Percentiles rank a stretch among this genome's conserved stretches.
Conservation (phyloP, 768 basidiomycete species). For the Rubroboletus pulcherrimus region DNA sequence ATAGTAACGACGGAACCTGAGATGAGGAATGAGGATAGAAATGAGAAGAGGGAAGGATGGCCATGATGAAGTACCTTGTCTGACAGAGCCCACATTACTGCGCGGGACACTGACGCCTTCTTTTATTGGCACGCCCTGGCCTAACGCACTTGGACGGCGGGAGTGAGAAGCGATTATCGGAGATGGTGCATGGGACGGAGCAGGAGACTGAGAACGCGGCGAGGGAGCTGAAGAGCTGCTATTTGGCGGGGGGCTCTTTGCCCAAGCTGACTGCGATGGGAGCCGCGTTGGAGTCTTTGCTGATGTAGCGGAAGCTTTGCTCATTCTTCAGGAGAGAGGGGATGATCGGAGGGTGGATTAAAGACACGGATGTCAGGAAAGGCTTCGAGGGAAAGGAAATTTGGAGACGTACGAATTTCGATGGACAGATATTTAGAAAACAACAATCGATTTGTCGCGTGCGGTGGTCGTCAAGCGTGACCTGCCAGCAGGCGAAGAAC, state of each 20-base stretch:
- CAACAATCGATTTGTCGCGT: conserved; percentile 54
- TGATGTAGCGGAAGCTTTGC: conserved; percentile 80
- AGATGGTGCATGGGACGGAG: conserved; percentile 45
- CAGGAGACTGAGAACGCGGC: conserved; percentile 78
- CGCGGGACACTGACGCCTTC: conserved; percentile 75
- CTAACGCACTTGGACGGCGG: conserved; percentile 72
- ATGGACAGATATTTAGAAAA: conserved; percentile 44
- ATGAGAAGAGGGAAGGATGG: not conserved
- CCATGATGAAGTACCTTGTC: conserved; percentile 52
- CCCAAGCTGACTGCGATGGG: conserved; percentile 84
- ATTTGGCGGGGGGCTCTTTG: conserved; percentile 78
- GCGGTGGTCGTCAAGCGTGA: conserved; percentile 82
- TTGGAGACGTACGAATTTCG: conserved; percentile 40
- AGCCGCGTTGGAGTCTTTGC: conserved; percentile 71
- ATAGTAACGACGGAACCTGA: conserved; percentile 74
- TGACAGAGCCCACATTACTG: conserved; percentile 58
- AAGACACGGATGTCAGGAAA: not conserved
- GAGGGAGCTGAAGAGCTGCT: conserved; percentile 47
- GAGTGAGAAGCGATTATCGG: conserved; percentile 60
- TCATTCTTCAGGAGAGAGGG: conserved; percentile 62
- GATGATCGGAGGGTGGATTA: conserved; percentile 3
- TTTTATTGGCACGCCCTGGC: conserved; percentile 68
- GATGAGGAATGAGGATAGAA: conserved; percentile 5
- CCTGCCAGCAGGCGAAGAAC: conserved; percentile 87
- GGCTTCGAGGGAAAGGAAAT: conserved; percentile 9